A percentile compares a stretch with the other conserved stretches of the same genome.
phyloP scores from a whole-genome alignment of 371 early-diverging fungal genomes.

The Smittium mucronatum region DNA sequence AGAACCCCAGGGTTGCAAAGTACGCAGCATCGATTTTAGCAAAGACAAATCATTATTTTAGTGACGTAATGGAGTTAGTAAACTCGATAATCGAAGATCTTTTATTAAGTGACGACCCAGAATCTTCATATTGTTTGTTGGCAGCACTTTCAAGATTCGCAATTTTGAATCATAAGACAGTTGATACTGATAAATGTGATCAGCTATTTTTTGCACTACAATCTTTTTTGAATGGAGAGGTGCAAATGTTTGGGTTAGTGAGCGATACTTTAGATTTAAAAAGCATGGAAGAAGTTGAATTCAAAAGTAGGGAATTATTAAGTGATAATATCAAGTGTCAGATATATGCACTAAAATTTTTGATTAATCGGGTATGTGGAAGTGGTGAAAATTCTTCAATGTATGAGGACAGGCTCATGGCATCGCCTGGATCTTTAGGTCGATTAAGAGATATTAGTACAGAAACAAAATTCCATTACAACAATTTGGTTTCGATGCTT shows the following conservation, averaged over 20 bases:
- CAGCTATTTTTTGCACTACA: background rate
- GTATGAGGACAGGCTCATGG: background rate
- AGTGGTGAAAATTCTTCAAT: background rate
- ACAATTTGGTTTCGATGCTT: background rate
- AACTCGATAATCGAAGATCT: constrained; percentile 16
- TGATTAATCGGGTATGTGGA: background rate
- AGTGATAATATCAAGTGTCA: background rate
- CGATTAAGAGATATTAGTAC: background rate
- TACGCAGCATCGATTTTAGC: constrained; percentile 43
- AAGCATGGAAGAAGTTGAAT: background rate
- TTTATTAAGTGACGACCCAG: constrained; percentile 14
- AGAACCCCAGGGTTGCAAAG: constrained; percentile 33
- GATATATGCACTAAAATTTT: constrained; percentile 2
- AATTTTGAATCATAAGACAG: background rate
- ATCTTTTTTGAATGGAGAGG: constrained; percentile 4
- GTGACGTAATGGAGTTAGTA: background rate
- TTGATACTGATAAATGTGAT: constrained; percentile 3
- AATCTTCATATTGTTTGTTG: constrained; percentile 13
- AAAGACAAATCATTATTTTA: background rate
- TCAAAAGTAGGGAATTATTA: background rate
- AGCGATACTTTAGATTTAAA: background rate
- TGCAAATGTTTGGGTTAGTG: background rate
- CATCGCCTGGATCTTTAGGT: background rate
- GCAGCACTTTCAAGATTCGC: constrained; percentile 24
- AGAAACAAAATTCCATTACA: background rate